Conservation (phyloP, 192 early-diverging fungal species). For the Backusella mclennaniae region DNA sequence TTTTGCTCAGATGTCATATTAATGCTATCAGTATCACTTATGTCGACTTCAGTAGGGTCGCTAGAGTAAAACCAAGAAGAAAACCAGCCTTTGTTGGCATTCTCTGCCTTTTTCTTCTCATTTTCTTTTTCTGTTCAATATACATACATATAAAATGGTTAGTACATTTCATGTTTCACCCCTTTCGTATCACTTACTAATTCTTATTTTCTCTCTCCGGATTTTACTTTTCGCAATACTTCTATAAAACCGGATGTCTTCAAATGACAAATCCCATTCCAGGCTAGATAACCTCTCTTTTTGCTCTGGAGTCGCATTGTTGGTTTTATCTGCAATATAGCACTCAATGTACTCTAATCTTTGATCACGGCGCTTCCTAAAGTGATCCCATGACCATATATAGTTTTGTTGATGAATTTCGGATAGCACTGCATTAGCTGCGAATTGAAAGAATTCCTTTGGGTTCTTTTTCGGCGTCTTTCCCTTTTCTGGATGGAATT, state of each 20-base stretch:
- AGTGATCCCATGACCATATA: slow-evolving; percentile 73
- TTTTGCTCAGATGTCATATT: slow-evolving; percentile 67
- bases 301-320: slow-evolving; percentile 37
- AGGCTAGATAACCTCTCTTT: slow-evolving; percentile 47
- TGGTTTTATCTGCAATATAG: slow-evolving; percentile 47
- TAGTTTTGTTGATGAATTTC: slow-evolving; percentile 76
- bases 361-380: slow-evolving; percentile 67
- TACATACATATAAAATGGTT: neutral
- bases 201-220: slow-evolving; percentile 55
- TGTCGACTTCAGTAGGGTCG: neutral
- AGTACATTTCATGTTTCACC: neutral
- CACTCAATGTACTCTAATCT: slow-evolving; percentile 64
- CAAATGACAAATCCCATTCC: slow-evolving; percentile 65
- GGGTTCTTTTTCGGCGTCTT: slow-evolving; percentile 73
- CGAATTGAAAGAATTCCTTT: slow-evolving; percentile 66
- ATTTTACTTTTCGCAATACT: slow-evolving; percentile 61
- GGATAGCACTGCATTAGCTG: slow-evolving; percentile 60
- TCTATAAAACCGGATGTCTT: slow-evolving; percentile 78
- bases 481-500: slow-evolving; percentile 64
- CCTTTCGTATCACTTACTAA: slow-evolving; percentile 23
- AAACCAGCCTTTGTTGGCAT: slow-evolving; percentile 46
- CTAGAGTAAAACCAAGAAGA: slow-evolving; percentile 33
- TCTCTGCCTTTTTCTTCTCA: slow-evolving; percentile 37
- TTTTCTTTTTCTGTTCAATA: slow-evolving; percentile 18
- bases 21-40: slow-evolving; percentile 7